A percentile compares a stretch with the other conserved stretches of the same genome.
Evolutionary conservation across 768 basidiomycete genomes (phyloP).

Genomic region (Trametes villosa): DNA sequence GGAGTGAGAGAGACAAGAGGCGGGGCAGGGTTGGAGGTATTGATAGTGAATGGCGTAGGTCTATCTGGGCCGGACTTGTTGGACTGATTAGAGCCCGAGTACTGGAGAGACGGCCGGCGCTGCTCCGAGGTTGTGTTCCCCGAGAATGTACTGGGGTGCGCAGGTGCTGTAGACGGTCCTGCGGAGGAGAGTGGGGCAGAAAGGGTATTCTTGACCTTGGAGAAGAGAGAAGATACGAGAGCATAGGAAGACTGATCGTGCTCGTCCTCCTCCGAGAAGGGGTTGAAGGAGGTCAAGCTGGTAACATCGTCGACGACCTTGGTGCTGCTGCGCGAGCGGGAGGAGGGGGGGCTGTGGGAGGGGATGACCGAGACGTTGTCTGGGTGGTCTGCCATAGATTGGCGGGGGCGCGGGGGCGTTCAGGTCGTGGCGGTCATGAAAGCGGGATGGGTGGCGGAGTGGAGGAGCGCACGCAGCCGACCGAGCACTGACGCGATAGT

Average conservation of each 20-base stretch:
- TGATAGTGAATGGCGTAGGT: slow-evolving; percentile 58
- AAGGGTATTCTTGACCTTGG: slow-evolving; percentile 80
- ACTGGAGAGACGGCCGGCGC: slow-evolving; percentile 62
- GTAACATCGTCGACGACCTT: slow-evolving; percentile 63
- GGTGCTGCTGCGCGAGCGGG: slow-evolving; percentile 65
- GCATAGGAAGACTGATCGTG: slow-evolving; percentile 87
- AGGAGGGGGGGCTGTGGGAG: slow-evolving; percentile 40
- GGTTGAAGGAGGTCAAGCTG: slow-evolving; percentile 85
- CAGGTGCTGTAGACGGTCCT: slow-evolving; percentile 40
- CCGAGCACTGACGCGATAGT: slow-evolving; percentile 14
- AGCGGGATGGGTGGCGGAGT: slow-evolving; percentile 3
- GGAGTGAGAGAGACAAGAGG: slow-evolving; percentile 87
- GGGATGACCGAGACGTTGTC: slow-evolving; percentile 28
- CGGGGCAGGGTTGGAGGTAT: slow-evolving; percentile 64
- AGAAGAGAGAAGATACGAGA: slow-evolving; percentile 79
- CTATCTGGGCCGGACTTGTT: slow-evolving; percentile 58
- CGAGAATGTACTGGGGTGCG: slow-evolving; percentile 36
- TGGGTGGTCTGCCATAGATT: slow-evolving; percentile 40
- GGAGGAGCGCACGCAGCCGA: neutral
- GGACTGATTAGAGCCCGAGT: slow-evolving; percentile 50
- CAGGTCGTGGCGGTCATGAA: slow-evolving; percentile 18
- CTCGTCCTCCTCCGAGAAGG: slow-evolving; percentile 92
- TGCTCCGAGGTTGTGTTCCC: slow-evolving; percentile 47
- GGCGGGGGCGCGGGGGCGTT: slow-evolving; percentile 4
- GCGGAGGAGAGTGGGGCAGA: slow-evolving; percentile 64